Evolutionary conservation across 2,329 filamentous ascomycete species (phyloP), one percentile per base, ranked within the genome.

Genomic region (Aspergillus novofumigatus): DNA sequence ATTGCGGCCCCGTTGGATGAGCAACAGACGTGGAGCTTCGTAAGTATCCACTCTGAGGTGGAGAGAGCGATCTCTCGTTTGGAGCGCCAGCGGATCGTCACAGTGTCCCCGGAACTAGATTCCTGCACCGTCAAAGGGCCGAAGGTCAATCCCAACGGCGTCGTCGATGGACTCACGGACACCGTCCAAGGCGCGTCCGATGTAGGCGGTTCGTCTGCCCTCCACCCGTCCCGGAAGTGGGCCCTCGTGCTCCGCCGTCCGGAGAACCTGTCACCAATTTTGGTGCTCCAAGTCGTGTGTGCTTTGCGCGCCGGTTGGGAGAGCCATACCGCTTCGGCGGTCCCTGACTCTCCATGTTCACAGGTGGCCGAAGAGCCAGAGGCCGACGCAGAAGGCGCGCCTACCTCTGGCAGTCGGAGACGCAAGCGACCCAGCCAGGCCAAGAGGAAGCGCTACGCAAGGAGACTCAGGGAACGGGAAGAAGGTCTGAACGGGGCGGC

Each of bases 211-310:
- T 55, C 51, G 51, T 32, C 53, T 52, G 32, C 49, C 54, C 38
- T 23, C 41, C 51, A 48, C 38, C 41, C 29, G 49, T 54, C 58
- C 51, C 60, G 59, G 53, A 41, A 55, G 41, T 58, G 56, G 55
- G 64, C 61, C 51, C 58, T 64, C n/a, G 62, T 64, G 53, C 53
- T 56, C 48, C 58, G 56, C 23, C 62, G 57, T 35, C 57, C 59
- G 57, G 64, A 60, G 32, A 61, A 62, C 48, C 54, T 65, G 48
- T 60, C 61, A 17, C 62, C 57, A 42, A 53, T 59, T 26, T 32
- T 62, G 44, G 49, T 59, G 45, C 45, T 54, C 41, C 58, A 56
- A 52, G 42, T 58, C 20, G 53, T 52, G 17, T 52, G 53, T 17
- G 54, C 44, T 42, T 45, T 62, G 35, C 52, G 58, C 45, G 50